Percentiles rank a stretch among this genome's conserved stretches.
Conservation (phyloP, 1,284 basidiomycete species). For the Irpex sp. region DNA sequence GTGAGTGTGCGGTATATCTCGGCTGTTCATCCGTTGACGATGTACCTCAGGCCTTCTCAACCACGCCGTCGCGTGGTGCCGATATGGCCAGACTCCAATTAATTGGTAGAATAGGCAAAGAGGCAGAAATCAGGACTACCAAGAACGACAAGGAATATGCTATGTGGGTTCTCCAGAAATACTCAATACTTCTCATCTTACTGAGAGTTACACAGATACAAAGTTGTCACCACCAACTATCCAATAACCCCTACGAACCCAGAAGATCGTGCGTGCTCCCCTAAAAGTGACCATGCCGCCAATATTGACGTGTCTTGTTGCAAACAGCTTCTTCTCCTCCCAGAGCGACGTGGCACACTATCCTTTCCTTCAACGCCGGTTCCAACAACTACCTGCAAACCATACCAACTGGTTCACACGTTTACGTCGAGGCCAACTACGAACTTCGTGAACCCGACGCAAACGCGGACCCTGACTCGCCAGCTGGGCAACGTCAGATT, state of each 20-base stretch:
- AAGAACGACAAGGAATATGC: conserved; percentile 76
- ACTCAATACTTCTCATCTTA: background rate
- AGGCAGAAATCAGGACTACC: conserved; percentile 66
- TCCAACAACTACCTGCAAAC: conserved; percentile 59
- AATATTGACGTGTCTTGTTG: background rate
- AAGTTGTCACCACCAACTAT: conserved; percentile 63
- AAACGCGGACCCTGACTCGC: conserved; percentile 56
- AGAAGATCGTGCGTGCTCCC: conserved; percentile 51
- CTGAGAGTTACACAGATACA: conserved; percentile 44
- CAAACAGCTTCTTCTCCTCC: conserved; percentile 45
- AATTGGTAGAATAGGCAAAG: conserved; percentile 67
- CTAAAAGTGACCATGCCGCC: background rate
- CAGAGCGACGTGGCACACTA: conserved; percentile 65
- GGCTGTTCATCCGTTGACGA: background rate
- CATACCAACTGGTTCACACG: conserved; percentile 64
- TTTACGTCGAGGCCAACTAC: conserved; percentile 74
- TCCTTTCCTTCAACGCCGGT: conserved; percentile 63
- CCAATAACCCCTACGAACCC: conserved; percentile 53
- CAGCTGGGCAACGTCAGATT: conserved; percentile 72
- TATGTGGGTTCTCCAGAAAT: conserved; percentile 41
- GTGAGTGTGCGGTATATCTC: conserved; percentile 33
- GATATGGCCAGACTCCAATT: conserved; percentile 75
- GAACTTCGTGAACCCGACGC: conserved; percentile 70
- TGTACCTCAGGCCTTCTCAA: conserved; percentile 60
- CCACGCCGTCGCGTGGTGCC: conserved; percentile 44